Evolutionary conservation across 2,329 filamentous ascomycete genomes (phyloP), one percentile per base, ranked within the genome.

Genomic region (Elsinoe fawcettii): DNA sequence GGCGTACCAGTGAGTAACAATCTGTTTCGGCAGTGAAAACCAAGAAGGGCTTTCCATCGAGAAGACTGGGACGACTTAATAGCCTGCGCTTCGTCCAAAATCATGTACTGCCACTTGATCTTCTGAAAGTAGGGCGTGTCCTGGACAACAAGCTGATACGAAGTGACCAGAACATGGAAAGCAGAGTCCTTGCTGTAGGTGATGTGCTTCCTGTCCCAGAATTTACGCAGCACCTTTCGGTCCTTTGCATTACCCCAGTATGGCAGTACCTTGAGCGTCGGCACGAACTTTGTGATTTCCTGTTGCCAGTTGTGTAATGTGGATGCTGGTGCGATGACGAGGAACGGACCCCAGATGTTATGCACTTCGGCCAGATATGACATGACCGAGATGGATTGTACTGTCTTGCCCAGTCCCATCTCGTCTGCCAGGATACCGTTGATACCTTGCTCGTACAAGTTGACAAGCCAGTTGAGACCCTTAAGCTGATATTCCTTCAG

Each of bases 21-120:
- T 63, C 93, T 84, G 73, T 97, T 99, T 60, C 93, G 87, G 74
- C 92, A 97, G 70, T 95, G 88, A 79, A 97, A 97, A 53, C 87
- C 87, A 47, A 99, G 79, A 62, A 99, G 74, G 63, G 87, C 91
- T 80, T 97, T 99, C 93, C 93, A 99, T 68, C 93, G 84, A 14
- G 91, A 96, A 76, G 90, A 96, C 66, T 88, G 84, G 0, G 93
- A 96, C 61, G 91, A 96, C 78, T 99, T 99, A 83, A 99, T 97
- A 63, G 93, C 93, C 70, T 99, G 93, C 1, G 93, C 93, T 73
- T 99, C 93, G 66, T 99, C 93, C 39, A 99, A 82, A 71, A 99
- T 96, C 93, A 99, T 99, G 77, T 99, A 97, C 74, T 97, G 93
- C 93, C 93, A 99, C 66, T 88, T 88, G 80, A 99, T 93, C 78